A percentile compares a stretch with the other conserved stretches of the same genome.
Evolutionary conservation across 352 stramenopile genomes (phyloP).

Genomic region (Phytophthora litchii): DNA sequence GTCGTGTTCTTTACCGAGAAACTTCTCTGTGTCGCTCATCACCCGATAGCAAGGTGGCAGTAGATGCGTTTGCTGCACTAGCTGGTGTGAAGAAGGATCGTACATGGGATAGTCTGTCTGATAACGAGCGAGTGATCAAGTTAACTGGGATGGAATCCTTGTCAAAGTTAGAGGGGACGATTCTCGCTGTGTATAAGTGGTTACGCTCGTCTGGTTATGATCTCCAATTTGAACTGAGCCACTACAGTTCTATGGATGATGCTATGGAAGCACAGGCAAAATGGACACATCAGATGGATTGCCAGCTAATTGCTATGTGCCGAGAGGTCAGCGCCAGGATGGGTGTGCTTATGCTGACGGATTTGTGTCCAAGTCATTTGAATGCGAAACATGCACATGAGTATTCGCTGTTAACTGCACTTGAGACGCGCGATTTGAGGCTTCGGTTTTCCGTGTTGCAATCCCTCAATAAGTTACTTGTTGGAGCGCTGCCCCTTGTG

Average conservation of each 20-base stretch:
- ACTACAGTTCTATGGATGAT: constrained; percentile 49
- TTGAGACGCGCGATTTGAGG: constrained; percentile 65
- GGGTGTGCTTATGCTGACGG: constrained; percentile 61
- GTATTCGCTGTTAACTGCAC: constrained; percentile 40
- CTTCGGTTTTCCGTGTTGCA: constrained; percentile 66
- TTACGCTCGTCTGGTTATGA: constrained; percentile 62
- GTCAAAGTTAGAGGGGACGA: constrained; percentile 15
- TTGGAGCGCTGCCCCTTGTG: constrained; percentile 64
- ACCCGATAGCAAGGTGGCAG: constrained; percentile 34
- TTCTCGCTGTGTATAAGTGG: constrained; percentile 51
- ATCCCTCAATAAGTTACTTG: constrained; percentile 59
- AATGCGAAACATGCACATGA: constrained; percentile 34
- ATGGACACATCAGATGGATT: constrained; percentile 81
- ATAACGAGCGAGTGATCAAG: constrained; percentile 14
- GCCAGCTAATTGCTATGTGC: constrained; percentile 60
- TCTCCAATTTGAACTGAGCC: constrained; percentile 54
- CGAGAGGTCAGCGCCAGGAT: constrained; percentile 49
- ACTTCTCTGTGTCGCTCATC: constrained; percentile 31
- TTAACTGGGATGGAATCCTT: constrained; percentile 12
- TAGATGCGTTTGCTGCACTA: constrained; percentile 39
- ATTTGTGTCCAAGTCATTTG: constrained; percentile 73
- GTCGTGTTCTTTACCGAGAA: constrained; percentile 31
- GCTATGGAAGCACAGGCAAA: constrained; percentile 57
- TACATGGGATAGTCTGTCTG: constrained; percentile 15
- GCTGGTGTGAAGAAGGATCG: constrained; percentile 22